These are phyloP conservation scores for Penicillium expansum DNA, from an alignment of 2,329 filamentous ascomycete genomes.

Conservation along the genomic window DNA sequence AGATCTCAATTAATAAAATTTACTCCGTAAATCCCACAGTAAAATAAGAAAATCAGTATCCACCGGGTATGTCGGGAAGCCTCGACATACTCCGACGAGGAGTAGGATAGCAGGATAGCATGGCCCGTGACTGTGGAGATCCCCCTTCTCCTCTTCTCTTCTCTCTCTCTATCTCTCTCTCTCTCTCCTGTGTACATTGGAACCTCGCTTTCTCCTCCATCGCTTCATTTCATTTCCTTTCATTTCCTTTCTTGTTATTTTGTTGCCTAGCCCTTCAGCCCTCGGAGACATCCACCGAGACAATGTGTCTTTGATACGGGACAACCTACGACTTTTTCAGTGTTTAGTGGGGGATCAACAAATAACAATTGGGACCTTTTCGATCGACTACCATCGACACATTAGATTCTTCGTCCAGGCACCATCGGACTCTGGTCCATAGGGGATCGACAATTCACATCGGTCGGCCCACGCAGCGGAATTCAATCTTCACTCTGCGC, in stretches of 20 bases:
- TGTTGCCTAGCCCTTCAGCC: background rate
- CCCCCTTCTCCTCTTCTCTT: constrained; percentile 15
- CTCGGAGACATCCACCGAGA: background rate
- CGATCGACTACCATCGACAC: background rate
- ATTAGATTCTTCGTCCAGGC: background rate
- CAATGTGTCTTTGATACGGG: constrained; percentile 5
- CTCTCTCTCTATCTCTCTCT: constrained; percentile 10
- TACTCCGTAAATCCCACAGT: background rate
- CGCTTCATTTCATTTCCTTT: constrained; percentile 1
- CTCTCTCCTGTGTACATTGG: background rate
- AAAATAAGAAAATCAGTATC: constrained; percentile 16
- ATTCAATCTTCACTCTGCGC: background rate
- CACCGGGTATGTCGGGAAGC: constrained; percentile 23
- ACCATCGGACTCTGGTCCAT: background rate
- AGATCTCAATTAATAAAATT: background rate
- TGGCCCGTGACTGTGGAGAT: constrained; percentile 17
- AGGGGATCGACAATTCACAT: constrained; percentile 11
- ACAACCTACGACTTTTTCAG: background rate
- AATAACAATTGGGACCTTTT: background rate
- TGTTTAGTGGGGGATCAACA: constrained; percentile 15
- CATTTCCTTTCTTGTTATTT: constrained; percentile 16
- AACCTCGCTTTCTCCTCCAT: background rate
- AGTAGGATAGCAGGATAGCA: background rate
- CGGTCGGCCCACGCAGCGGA: constrained; percentile 4
- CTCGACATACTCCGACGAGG: constrained; percentile 14